Base-by-base conservation (phyloP, 495 filamentous ascomycete species). In the Daldinia bambusicola region DNA sequence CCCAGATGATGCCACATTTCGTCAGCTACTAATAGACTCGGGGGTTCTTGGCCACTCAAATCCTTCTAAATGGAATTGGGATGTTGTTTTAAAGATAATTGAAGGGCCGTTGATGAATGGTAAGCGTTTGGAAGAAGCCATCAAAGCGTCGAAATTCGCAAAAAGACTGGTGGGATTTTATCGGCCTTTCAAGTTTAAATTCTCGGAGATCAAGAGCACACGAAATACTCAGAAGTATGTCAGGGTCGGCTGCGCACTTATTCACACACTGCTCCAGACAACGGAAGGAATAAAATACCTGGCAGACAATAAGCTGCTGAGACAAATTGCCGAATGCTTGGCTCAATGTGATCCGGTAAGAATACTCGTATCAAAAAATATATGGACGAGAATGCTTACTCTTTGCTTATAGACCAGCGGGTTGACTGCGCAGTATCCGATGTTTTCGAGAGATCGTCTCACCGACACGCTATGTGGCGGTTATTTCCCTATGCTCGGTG, bases 1-100 rank as follows among this genome's bases (percentile, higher is more conserved):
- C 37, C 92, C 97, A 80, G 95, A 98, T 71, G 96, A 98, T 68
- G 88, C 87, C 14, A 90, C 89, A 13, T 99, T 99, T 78, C 90
- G 94, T 45, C 89, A 89, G 70, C 84, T 94, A 5, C 85, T 99
- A 58, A 77, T 98, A 38, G 96, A 99, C 66, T 97, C 93, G 0
- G 88, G 91, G 66, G 92, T 98, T 6, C 81, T 98, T 55, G 91
- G 88, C 58, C 92, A 90, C 40, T 90, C 91, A 55, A 97, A 96
- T 66, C 96, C 89, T 76, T 82, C 88, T 18, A 99, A 99, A 75
- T 99, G 95, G 95, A 93, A 95, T 71, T 99, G 95, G 95, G 92
- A 97, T 70, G 81, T 96, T 30, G 92, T 99, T 45, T 87, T 92
- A 61, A 89, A 90, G 71, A 88, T 98, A 37, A 94, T 99, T 50